Evolutionary conservation across 768 basidiomycete species (phyloP).

Genomic region (Leucogyrophana mollusca): DNA sequence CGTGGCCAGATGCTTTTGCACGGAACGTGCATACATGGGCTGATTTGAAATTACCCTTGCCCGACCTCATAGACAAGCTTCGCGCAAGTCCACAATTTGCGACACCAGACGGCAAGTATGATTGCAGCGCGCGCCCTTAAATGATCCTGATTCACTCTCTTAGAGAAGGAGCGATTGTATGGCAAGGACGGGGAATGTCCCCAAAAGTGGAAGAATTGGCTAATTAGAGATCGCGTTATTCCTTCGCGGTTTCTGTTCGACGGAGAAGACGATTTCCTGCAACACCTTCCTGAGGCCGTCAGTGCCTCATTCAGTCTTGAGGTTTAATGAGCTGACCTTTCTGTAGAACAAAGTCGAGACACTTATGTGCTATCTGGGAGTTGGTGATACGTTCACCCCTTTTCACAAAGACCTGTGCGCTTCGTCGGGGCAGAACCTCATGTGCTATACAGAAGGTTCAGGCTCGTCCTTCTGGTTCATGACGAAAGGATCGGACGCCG

Average conservation of each 20-base stretch:
- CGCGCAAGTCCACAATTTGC: slow-evolving; percentile 35
- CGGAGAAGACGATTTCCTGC: slow-evolving; percentile 55
- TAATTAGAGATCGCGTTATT: slow-evolving; percentile 44
- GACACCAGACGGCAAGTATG: slow-evolving; percentile 35
- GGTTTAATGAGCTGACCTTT: slow-evolving; percentile 5
- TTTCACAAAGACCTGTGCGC: slow-evolving; percentile 85
- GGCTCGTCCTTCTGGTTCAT: slow-evolving; percentile 88
- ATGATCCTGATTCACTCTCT: slow-evolving; percentile 1
- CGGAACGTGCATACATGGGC: slow-evolving; percentile 61
- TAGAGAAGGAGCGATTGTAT: slow-evolving; percentile 65
- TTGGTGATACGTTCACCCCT: slow-evolving; percentile 81
- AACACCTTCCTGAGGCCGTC: slow-evolving; percentile 53
- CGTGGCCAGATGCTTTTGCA: slow-evolving; percentile 49
- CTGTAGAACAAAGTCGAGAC: slow-evolving; percentile 64
- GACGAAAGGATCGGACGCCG: slow-evolving; percentile 62
- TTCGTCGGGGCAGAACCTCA: slow-evolving; percentile 83
- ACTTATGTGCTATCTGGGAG: slow-evolving; percentile 82
- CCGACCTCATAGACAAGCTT: slow-evolving; percentile 51
- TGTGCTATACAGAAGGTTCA: slow-evolving; percentile 74
- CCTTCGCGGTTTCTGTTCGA: slow-evolving; percentile 54
- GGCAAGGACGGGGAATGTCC: slow-evolving; percentile 81
- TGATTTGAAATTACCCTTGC: slow-evolving; percentile 51
- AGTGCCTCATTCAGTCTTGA: slow-evolving; percentile 14
- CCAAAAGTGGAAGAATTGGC: slow-evolving; percentile 59
- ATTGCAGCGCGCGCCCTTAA: neutral